Conservation (phyloP, 2,329 filamentous ascomycete species). For the Epichloe gansuensis region DNA sequence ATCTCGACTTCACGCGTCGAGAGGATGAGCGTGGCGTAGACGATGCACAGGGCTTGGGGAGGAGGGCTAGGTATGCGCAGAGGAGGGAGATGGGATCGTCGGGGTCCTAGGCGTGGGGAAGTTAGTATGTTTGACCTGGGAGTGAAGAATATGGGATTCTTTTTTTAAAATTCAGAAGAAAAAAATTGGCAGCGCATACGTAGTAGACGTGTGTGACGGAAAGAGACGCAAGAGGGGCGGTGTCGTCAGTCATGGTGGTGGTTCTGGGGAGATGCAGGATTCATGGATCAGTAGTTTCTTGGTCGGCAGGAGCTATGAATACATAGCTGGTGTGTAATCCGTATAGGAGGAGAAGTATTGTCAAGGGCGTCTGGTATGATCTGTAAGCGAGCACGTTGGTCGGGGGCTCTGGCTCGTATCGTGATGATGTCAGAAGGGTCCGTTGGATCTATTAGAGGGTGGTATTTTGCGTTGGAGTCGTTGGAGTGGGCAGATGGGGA, state of each 20-base stretch:
- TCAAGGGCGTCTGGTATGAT: background rate
- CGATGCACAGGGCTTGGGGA: slow-evolving; percentile 81
- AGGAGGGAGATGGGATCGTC: slow-evolving; percentile 71
- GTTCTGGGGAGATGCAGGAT: background rate
- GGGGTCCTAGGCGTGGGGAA: slow-evolving; percentile 52
- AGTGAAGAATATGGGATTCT: background rate
- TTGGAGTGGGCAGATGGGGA: background rate
- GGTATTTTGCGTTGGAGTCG: background rate
- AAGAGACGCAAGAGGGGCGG: slow-evolving; percentile 68
- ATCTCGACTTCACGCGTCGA: slow-evolving; percentile 86
- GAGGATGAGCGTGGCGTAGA: slow-evolving; percentile 84
- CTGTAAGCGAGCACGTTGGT: background rate
- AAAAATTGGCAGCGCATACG: slow-evolving; percentile 37
- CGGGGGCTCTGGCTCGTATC: background rate
- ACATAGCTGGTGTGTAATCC: background rate
- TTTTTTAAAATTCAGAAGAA: background rate
- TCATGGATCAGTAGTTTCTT: background rate
- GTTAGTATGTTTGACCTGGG: background rate
- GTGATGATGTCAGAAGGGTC: background rate
- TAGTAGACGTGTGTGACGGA: slow-evolving; percentile 96
- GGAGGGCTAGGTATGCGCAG: slow-evolving; percentile 86
- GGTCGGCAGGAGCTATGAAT: background rate
- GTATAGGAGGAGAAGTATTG: too few species aligned
- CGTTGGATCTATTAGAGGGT: background rate
- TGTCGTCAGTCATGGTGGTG: slow-evolving; percentile 16